A percentile compares a stretch with the other conserved stretches of the same genome.
Conservation (phyloP, 768 basidiomycete species). For the Boletus sp. region DNA sequence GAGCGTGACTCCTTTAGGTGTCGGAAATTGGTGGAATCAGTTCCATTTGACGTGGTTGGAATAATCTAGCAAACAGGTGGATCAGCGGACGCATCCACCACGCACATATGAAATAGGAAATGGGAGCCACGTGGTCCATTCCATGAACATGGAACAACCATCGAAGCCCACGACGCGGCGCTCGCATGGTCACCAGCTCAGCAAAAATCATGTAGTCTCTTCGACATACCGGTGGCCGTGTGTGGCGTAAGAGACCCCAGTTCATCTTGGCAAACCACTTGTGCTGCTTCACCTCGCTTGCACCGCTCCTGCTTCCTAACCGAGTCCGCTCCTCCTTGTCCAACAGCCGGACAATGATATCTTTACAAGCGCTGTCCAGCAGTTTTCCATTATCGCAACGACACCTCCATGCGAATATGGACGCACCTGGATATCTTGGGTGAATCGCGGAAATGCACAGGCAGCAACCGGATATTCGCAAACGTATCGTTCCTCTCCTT, state of each 20-base stretch:
- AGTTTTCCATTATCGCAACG: slow-evolving; percentile 6
- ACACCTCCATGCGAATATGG: slow-evolving; percentile 8
- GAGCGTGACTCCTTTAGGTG: slow-evolving; percentile 87
- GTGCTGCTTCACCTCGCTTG: slow-evolving; percentile 98
- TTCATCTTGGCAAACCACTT: slow-evolving; percentile 97
- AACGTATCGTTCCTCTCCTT: slow-evolving; percentile 93
- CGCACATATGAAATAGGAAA: slow-evolving; percentile 10
- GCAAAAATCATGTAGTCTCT: neutral
- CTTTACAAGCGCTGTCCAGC: slow-evolving; percentile 73
- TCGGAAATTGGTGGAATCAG: slow-evolving; percentile 88
- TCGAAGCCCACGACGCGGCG: neutral
- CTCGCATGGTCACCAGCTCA: neutral
- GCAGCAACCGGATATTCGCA: slow-evolving; percentile 85
- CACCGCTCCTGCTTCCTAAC: slow-evolving; percentile 89
- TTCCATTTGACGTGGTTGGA: slow-evolving; percentile 68
- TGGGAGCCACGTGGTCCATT: slow-evolving; percentile 9
- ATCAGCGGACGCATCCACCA: slow-evolving; percentile 28
- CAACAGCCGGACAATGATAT: slow-evolving; percentile 80
- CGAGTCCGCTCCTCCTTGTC: slow-evolving; percentile 90
- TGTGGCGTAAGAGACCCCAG: slow-evolving; percentile 94
- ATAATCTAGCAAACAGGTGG: slow-evolving; percentile 59
- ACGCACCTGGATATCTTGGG: slow-evolving; percentile 75
- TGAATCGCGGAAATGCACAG: slow-evolving; percentile 83
- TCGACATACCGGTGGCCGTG: slow-evolving; percentile 80
- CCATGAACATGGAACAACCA: neutral